Conservation (phyloP, 1,139 yeast species). For the Hansenula sp. region DNA sequence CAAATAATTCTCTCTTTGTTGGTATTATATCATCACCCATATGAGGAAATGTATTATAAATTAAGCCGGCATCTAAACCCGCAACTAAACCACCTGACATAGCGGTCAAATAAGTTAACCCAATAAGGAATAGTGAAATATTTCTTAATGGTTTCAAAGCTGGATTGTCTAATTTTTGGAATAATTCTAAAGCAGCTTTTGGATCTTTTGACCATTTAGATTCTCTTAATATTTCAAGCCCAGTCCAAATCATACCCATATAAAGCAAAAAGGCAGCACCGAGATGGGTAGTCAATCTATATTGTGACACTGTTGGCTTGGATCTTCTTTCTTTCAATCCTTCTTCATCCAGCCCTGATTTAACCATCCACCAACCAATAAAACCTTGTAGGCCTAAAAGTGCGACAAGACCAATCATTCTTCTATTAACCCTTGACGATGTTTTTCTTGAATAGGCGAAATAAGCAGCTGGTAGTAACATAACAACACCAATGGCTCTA, state of each 20-base stretch:
- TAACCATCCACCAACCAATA: conserved; percentile 99
- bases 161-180: conserved; percentile 56
- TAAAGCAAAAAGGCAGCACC: conserved; percentile 91
- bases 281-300: conserved; percentile 88
- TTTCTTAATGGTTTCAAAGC: conserved; percentile 54
- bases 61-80: conserved; percentile 95
- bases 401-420: conserved; percentile 68
- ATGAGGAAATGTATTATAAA: conserved; percentile 93
- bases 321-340: conserved; percentile 77
- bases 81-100: conserved; percentile 99
- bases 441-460: conserved; percentile 67
- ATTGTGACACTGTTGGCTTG: conserved; percentile 94
- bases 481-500: conserved; percentile 78
- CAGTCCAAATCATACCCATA: conserved; percentile 87
- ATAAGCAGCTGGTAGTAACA: conserved; percentile 81
- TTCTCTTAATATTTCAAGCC: conserved; percentile 77
- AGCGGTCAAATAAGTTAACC: conserved; percentile 78
- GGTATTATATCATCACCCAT: conserved; percentile 87
- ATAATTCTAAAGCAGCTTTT: conserved; percentile 41
- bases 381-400: conserved; percentile 90
- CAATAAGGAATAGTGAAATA: conserved; percentile 52
- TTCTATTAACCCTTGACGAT: conserved; percentile 63
- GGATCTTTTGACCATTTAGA: conserved; percentile 66
- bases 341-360: conserved; percentile 85
- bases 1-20: conserved; percentile 66